Conservation (phyloP, 257 asterid genomes). For the Nicotiana tomentosiformis region DNA sequence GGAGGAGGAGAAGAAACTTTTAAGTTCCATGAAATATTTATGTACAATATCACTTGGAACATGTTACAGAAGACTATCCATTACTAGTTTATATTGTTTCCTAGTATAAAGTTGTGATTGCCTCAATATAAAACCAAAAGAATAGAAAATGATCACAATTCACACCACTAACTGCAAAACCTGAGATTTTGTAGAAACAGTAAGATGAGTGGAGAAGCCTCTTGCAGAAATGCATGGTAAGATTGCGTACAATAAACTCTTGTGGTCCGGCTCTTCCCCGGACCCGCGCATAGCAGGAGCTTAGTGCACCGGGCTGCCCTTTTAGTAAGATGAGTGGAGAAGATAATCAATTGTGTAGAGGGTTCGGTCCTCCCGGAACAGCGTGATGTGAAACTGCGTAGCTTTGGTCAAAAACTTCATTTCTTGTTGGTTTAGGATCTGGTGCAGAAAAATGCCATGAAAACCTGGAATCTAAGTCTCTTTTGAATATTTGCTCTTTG, state of each 20-base stretch:
- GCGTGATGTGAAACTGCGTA: slow-evolving; percentile 31
- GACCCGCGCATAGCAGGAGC: too few relatives aligned
- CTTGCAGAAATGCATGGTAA: too few relatives aligned
- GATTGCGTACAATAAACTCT: too few relatives aligned
- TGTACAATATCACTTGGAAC: not conserved
- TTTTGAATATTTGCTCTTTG: not conserved
- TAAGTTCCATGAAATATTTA: not conserved
- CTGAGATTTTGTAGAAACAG: not conserved
- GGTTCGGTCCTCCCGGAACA: slow-evolving; percentile 59
- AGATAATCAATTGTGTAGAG: slow-evolving; percentile 35
- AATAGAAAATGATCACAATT: not conserved
- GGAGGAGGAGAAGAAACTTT: not conserved
- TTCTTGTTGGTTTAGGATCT: slow-evolving; percentile 22
- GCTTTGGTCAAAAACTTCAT: not conserved
- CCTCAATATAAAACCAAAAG: not conserved
- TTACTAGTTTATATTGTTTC: not conserved
- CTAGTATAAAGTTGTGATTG: not conserved
- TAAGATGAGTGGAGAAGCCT: not conserved
- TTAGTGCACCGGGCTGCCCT: too few relatives aligned
- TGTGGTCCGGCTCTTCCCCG: too few relatives aligned
- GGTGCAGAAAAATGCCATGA: slow-evolving; percentile 27
- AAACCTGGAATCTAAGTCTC: not conserved
- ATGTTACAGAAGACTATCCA: not conserved
- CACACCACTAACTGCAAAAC: not conserved
- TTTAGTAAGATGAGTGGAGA: not conserved